Conservation (phyloP, 306 rosid species). For the Prunus persica region Prunus_persica_NCBIv2 NC_034011.1:19491501-19492000, state of each 20-base stretch:
- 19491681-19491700: not conserved
- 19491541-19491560: constrained; percentile 42
- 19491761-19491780: constrained; percentile 19
- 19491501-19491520: constrained; percentile 53
- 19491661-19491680: not conserved
- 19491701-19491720: constrained; percentile 29
- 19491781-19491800: too few species aligned
- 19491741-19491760: constrained; percentile 73
- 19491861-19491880: not conserved
- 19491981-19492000: not conserved
- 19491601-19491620: constrained; percentile 16
- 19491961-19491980: not conserved
- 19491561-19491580: constrained; percentile 56
- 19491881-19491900: not conserved
- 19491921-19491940: not conserved
- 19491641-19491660: constrained; percentile 27
- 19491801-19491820: not conserved
- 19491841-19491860: not conserved
- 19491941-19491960: not conserved
- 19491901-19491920: not conserved
- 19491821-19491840: not conserved
- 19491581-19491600: constrained; percentile 11
- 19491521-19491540: constrained; percentile 51
- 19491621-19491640: constrained; percentile 4
- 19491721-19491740: constrained; percentile 67